Evolutionary conservation across 176 grass and related monocot species (phyloP), one percentile per base, ranked within the genome.

Genomic region (Musa acuminata): DNA sequence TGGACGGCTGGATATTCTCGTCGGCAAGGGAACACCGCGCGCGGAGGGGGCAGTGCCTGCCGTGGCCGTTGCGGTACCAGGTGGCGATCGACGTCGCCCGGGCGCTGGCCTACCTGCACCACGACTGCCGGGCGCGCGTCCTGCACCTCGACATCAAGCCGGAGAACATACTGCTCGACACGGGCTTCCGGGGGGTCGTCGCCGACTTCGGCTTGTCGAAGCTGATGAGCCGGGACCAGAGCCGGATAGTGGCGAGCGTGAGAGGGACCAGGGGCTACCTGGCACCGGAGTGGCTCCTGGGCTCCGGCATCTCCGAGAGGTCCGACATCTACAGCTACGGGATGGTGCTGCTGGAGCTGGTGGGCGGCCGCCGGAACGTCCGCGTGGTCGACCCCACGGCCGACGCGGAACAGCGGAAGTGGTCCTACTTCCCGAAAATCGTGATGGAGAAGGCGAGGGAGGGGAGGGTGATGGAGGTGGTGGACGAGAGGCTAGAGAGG

Each of bases 91-190:
- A 95, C 79, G 85, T 95, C 1, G 88, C 85, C 6, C 83, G 70
- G 67, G 91, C 75, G 43, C 70, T 95, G 1, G 74, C 85, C 1
- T 95, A 95, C 81, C 71, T 88, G 17, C 91, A 95, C 83, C 72
- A 80, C 9, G 91, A 90, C 78, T 90, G 83, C 78, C 82, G 87
- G 11, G 6, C 68, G 69, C 84, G 87, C 80, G 85, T 95, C 26
- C 78, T 95, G 21, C 91, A 95, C 85, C 75, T 95, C 53, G 87
- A 95, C 73, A 78, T 95, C 21, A 95, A 95, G 76, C 87, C 91
- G 81, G 87, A 95, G 85, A 95, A 95, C 83, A 88, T 90, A 72
- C 91, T 95, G 35, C 80, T 95, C 14, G 87, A 90, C 73, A 75
- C 77, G 55, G 8, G 69, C 13, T 85, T 88, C 79, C 87, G 79